phyloP scores from a whole-genome alignment of 352 stramenopile genomes.

The Pythium scleroteichum region DNA sequence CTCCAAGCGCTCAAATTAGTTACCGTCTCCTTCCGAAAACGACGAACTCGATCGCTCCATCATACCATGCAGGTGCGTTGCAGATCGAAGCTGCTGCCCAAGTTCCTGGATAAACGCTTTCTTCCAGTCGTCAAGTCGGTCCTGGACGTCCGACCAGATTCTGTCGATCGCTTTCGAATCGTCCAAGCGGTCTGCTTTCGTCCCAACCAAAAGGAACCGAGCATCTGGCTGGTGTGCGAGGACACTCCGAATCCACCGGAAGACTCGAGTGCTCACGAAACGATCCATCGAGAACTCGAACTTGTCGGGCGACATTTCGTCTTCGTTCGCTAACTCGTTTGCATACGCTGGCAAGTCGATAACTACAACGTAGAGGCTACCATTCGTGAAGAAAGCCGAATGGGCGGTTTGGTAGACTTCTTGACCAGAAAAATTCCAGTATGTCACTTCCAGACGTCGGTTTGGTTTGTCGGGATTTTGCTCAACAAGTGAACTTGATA shows the following conservation, averaged over 20 bases:
- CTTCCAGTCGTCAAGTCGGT: conserved; percentile 10
- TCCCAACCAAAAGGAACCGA: conserved; percentile 11
- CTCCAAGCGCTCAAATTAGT: not conserved
- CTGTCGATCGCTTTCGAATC: not conserved
- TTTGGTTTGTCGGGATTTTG: not conserved
- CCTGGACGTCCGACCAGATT: not conserved
- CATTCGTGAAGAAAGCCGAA: conserved; percentile 9
- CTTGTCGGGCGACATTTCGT: not conserved
- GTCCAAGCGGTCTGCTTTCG: conserved; percentile 13
- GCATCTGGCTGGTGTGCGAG: conserved; percentile 14
- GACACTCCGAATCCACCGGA: conserved; percentile 18
- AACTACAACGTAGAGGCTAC: conserved; percentile 8
- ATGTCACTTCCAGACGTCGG: conserved; percentile 7
- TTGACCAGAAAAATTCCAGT: conserved; percentile 15
- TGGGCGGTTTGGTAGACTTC: conserved; percentile 11
- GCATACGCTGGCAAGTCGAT: conserved; percentile 11
- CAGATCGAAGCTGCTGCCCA: no score
- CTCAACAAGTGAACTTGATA: not conserved
- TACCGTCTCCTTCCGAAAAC: not conserved
- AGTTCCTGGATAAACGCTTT: not conserved
- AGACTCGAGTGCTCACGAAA: conserved; percentile 1
- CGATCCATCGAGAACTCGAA: conserved; percentile 5
- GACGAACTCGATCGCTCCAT: not conserved
- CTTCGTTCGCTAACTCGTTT: not conserved
- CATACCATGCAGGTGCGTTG: not conserved